phyloP scores from a whole-genome alignment of 495 filamentous ascomycete genomes.

The Neurospora tetrasperma region DNA sequence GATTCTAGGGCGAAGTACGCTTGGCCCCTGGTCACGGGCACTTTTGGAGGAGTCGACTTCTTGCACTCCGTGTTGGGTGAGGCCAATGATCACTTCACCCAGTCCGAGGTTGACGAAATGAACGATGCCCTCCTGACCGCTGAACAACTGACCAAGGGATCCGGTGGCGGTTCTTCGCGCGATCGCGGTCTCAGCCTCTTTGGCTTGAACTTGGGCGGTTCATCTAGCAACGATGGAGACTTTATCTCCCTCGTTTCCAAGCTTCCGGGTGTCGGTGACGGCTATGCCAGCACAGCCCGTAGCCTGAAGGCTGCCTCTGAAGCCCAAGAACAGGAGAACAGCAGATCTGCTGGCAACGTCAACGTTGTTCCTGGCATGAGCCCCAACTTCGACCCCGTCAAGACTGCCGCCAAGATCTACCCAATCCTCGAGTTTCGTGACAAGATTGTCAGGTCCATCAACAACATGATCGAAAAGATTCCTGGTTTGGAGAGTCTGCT shows the following conservation, averaged over 20 bases:
- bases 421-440: conserved; percentile 92
- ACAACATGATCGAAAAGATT: conserved; percentile 77
- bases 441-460: conserved; percentile 77
- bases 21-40: conserved; percentile 77
- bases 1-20: conserved; percentile 47
- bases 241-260: conserved; percentile 66
- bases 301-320: conserved; percentile 64
- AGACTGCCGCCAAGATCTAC: conserved; percentile 76
- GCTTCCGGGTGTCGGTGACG: conserved; percentile 62
- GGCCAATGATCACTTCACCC: conserved; percentile 89
- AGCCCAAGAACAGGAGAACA: conserved; percentile 60
- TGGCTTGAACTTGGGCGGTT: conserved; percentile 29
- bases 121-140: conserved; percentile 58
- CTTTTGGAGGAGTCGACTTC: conserved; percentile 90
- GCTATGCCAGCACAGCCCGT: conserved; percentile 67
- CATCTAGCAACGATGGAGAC: conserved; percentile 18
- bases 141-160: conserved; percentile 23
- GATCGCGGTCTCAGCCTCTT: conserved; percentile 20
- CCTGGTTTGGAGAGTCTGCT: conserved; percentile 78
- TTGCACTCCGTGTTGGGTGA: conserved; percentile 95
- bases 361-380: conserved; percentile 55
- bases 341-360: conserved; percentile 23
- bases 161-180: conserved; percentile 6
- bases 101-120: conserved; percentile 87
- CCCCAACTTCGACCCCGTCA: conserved; percentile 70